phyloP scores from a whole-genome alignment of 2,329 filamentous ascomycete species.

The Corinectria fuckeliana region DNA sequence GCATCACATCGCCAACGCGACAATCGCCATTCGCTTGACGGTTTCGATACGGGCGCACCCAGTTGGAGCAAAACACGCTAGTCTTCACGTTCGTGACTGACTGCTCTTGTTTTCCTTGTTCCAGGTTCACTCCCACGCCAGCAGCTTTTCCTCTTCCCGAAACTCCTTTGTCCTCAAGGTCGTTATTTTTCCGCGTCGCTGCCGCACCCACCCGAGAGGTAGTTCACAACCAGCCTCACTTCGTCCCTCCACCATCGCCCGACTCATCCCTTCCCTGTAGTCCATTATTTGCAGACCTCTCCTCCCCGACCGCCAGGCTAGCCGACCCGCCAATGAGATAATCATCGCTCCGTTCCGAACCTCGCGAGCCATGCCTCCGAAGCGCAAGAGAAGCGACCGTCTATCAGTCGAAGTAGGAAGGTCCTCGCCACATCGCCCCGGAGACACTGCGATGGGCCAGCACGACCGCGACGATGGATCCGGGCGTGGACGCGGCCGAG shows the following conservation, averaged over 20 bases:
- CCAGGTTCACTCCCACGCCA: constrained; percentile 34
- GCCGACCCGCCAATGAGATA: constrained; percentile 44
- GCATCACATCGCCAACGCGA: constrained; percentile 34
- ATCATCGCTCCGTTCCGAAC: constrained; percentile 25
- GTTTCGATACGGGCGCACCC: constrained; percentile 18
- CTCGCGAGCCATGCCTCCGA: constrained; percentile 58
- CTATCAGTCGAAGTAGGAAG: constrained; percentile 56
- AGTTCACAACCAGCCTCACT: constrained; percentile 16
- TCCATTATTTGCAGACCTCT: constrained; percentile 3
- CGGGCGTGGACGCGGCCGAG: constrained; percentile 55
- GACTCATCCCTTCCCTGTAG: constrained; percentile 29
- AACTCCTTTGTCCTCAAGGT: constrained; percentile 37
- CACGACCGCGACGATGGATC: constrained; percentile 62
- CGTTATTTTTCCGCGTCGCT: constrained; percentile 31
- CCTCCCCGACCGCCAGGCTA: constrained; percentile 5
- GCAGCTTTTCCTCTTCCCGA: constrained; percentile 24
- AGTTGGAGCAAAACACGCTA: constrained; percentile 3
- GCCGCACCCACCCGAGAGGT: constrained; percentile 20
- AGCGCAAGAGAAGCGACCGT: constrained; percentile 65
- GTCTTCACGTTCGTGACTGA: constrained; percentile 3
- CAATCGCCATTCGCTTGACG: constrained; percentile 21
- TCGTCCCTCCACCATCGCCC: constrained; percentile 9
- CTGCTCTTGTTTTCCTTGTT: constrained; percentile 15
- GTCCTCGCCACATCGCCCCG: constrained; percentile 68
- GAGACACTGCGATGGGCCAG: constrained; percentile 60